Conservation (phyloP, 768 basidiomycete species). For the Leccinum arenicola region DNA sequence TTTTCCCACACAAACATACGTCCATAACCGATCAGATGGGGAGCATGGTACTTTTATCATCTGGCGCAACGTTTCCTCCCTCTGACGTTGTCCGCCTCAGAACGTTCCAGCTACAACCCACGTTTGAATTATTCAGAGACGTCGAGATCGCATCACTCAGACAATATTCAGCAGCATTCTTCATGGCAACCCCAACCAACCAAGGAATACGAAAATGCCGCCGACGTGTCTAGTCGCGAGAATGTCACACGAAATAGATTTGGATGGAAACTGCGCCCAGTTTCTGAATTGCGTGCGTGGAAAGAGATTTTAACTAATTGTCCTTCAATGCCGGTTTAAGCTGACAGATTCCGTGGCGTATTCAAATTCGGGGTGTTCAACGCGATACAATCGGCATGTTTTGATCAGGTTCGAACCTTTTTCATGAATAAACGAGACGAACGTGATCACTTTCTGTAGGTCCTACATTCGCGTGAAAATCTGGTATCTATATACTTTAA, state of each 20-base stretch:
- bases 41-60: constrained; percentile 2
- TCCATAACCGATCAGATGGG: neutral
- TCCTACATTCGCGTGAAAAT: constrained; percentile 59
- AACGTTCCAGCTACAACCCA: neutral
- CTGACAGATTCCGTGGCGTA: constrained; percentile 73
- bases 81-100: constrained; percentile 10
- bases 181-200: neutral
- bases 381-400: constrained; percentile 83
- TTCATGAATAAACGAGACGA: neutral
- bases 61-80: neutral
- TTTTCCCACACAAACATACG: neutral
- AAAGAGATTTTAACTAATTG: neutral
- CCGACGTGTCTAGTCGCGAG: neutral
- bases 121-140: neutral
- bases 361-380: constrained; percentile 94
- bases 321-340: constrained; percentile 39
- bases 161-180: neutral
- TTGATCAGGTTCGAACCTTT: constrained; percentile 52
- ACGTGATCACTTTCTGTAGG: constrained; percentile 36
- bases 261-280: constrained; percentile 58
- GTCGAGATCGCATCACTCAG: neutral
- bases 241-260: constrained; percentile 36
- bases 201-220: neutral
- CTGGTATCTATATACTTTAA: constrained; percentile 41
- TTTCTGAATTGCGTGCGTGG: constrained; percentile 67